A percentile compares a stretch with the other conserved stretches of the same genome.
Conservation (phyloP, 139 green algal species). For the Volvox africanus region DNA sequence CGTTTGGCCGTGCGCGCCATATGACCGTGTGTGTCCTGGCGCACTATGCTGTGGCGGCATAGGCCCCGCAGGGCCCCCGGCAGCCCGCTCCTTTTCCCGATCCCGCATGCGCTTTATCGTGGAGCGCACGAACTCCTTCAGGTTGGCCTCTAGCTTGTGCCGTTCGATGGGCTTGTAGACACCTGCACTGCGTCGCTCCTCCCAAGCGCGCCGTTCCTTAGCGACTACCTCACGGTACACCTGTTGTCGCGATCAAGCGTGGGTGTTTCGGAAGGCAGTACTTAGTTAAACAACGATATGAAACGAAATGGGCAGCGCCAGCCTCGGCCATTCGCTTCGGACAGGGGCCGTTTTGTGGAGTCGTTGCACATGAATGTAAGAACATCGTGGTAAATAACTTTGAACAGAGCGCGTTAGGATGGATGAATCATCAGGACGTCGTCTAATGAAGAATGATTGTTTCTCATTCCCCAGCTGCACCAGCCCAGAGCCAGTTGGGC, state of each 20-base stretch:
- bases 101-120: constrained; percentile 62
- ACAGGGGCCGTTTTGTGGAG: no score
- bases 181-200: constrained; percentile 57
- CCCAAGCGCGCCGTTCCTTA: constrained; percentile 77
- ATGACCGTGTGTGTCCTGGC: not conserved
- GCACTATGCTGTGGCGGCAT: not conserved
- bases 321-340: no score
- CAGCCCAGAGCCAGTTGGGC: no score
- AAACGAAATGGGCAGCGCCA: no score
- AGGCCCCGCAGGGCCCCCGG: not conserved
- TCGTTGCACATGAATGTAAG: no score
- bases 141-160: constrained; percentile 78
- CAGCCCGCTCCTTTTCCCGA: constrained; percentile 37
- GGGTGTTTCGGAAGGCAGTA: no score
- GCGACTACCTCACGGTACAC: constrained; percentile 71
- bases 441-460: no score
- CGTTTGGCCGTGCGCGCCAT: not conserved
- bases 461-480: no score
- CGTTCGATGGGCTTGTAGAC: constrained; percentile 75
- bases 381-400: no score
- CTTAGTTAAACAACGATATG: no score
- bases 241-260: constrained; percentile 8
- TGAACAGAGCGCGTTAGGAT: no score
- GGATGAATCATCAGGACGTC: no score
- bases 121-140: constrained; percentile 76